Evolutionary conservation across 2,329 filamentous ascomycete genomes (phyloP).

Genomic region (Eurotiales sp.): DNA sequence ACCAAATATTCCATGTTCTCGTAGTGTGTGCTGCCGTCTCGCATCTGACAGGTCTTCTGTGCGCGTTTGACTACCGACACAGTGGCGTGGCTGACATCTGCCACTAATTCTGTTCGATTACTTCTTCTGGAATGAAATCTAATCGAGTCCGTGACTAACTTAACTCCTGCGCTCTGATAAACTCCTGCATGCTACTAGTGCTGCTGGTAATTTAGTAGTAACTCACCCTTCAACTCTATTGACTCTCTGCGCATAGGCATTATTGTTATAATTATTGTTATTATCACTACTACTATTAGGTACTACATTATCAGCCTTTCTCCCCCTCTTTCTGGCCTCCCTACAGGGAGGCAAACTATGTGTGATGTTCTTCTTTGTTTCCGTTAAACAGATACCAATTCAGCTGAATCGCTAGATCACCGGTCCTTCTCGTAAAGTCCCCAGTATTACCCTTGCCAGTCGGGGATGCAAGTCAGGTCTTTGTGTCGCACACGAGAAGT

Average conservation of each 20-base stretch:
- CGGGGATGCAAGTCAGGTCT: background rate
- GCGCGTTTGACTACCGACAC: slow-evolving; percentile 84
- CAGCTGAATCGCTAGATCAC: background rate
- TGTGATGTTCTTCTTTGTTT: background rate
- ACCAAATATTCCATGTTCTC: slow-evolving; percentile 92
- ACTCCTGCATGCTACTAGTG: background rate
- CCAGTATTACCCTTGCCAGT: slow-evolving; percentile 4
- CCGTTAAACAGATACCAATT: background rate
- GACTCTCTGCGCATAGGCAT: too few species aligned
- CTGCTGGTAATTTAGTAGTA: background rate
- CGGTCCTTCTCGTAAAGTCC: slow-evolving; percentile 3
- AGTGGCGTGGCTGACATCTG: slow-evolving; percentile 44
- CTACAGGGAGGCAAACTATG: background rate
- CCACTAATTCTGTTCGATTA: slow-evolving; percentile 2
- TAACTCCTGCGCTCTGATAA: too few species aligned
- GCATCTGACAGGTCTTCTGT: slow-evolving; percentile 76
- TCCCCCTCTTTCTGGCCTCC: background rate
- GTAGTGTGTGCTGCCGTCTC: slow-evolving; percentile 77
- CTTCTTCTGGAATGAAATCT: slow-evolving; percentile 5
- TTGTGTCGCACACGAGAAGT: slow-evolving; percentile 9
- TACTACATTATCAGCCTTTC: background rate
- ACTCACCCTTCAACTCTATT: background rate
- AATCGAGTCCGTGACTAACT: background rate
- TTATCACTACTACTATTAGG: too few species aligned
- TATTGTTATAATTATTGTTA: too few species aligned